Evolutionary conservation across 2,329 filamentous ascomycete genomes (phyloP), one percentile per base, ranked within the genome.

Genomic region (Alternaria triticimaculans): DNA sequence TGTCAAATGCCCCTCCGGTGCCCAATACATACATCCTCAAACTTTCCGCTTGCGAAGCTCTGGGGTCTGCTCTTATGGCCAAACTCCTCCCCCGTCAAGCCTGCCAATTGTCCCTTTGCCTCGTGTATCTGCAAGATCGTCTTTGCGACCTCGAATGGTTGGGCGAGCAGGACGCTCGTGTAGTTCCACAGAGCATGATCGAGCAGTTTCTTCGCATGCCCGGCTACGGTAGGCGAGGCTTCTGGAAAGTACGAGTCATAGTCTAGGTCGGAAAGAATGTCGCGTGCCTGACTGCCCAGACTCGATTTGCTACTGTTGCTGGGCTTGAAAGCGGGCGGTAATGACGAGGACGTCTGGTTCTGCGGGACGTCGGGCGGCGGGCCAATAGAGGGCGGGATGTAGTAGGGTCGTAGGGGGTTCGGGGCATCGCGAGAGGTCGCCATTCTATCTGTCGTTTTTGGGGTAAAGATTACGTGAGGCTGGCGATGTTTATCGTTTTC

Each of bases 131-230:
- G 96, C 72, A 99, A 83, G 60, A 98, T 88, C 14, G 91, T 96
- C 86, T 97, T 98, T 76, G 95, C 94, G 62, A 97, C 94, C 84
- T 98, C 96, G 80, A 99, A 98, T 14, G 96, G 96, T 82, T 99
- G 96, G 58, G 93, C 92, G 78, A 97, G 90, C 75, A 98, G 81
- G 23, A 97, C 90, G 62, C 91, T 93, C 14, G 90, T 91, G 82
- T 99, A 99, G 78, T 96, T 95, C 90, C 94, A 96, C 80, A 97
- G 78, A 68, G 96, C 88, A 78, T 94, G 90, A 77, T 98, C 94
- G 51, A 97, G 77, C 64, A 97, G 83, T 66, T 91, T 90, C 77
- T 91, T 92, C 46, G 91, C 84, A 67, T 91, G 91, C 71, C 92
- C 90, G 11, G 93, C 86, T 26, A 81, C 70, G 10, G 89, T 86